Conservation (phyloP, 2,329 filamentous ascomycete species). For the Plenodomus biglobosus region DNA sequence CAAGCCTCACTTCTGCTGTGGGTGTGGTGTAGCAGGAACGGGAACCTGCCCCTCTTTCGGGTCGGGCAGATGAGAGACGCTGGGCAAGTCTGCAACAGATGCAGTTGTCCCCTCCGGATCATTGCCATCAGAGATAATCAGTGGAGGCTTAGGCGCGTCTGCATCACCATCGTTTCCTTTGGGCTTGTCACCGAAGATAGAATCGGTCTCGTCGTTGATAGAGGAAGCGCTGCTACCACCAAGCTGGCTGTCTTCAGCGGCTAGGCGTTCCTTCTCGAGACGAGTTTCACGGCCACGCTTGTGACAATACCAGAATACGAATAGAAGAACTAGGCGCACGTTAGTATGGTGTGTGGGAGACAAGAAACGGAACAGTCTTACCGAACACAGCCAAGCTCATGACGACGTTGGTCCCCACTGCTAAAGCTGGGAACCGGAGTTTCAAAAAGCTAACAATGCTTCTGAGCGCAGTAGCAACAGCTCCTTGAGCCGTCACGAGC, state of each 20-base stretch:
- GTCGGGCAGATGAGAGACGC: constrained; percentile 41
- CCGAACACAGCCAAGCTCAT: constrained; percentile 87
- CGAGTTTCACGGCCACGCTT: constrained; percentile 88
- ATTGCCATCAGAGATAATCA: constrained; percentile 33
- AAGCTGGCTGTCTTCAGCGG: constrained; percentile 33
- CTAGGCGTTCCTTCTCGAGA: constrained; percentile 62
- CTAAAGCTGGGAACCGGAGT: constrained; percentile 82
- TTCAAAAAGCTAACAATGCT: constrained; percentile 91
- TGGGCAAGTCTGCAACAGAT: constrained; percentile 39
- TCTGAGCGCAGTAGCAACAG: constrained; percentile 78
- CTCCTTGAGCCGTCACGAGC: constrained; percentile 82
- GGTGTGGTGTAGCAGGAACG: constrained; percentile 9
- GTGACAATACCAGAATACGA: constrained; percentile 97
- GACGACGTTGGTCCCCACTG: constrained; percentile 81
- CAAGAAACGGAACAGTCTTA: constrained; percentile 55
- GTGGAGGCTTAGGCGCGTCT: constrained; percentile 22
- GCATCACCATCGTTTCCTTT: constrained; percentile 13
- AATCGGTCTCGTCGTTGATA: constrained; percentile 33
- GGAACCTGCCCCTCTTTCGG: constrained; percentile 27
- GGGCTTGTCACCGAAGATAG: constrained; percentile 31
- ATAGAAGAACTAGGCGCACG: constrained; percentile 66
- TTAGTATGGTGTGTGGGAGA: constrained; percentile 17
- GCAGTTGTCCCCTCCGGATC: constrained; percentile 20
- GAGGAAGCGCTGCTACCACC: constrained; percentile 35
- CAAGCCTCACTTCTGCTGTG: constrained; percentile 12